These are phyloP conservation scores for Tarenaya hassleriana DNA, from an alignment of 345 rosid genomes.

Conservation along the genomic window DNA sequence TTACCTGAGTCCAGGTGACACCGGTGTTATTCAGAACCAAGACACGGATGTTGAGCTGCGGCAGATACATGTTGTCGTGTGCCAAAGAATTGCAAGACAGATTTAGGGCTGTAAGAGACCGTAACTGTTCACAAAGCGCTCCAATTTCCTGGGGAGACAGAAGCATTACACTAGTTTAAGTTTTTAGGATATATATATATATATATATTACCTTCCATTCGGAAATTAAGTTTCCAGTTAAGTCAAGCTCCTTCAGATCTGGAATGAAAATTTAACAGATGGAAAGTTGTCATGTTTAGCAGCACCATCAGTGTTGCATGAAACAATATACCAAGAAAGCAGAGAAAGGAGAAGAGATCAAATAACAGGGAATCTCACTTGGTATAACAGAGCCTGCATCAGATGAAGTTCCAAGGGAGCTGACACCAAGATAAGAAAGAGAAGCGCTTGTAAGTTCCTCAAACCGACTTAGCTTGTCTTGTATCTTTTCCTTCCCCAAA, in stretches of 20 bases:
- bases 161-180: conserved; percentile 1
- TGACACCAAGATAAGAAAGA: conserved; percentile 66
- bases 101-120: conserved; percentile 56
- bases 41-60: conserved; percentile 48
- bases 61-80: conserved; percentile 36
- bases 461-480: conserved; percentile 67
- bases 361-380: conserved; percentile 36
- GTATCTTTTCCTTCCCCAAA: conserved; percentile 70
- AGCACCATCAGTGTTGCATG: not conserved
- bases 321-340: not conserved
- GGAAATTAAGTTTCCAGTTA: conserved; percentile 84
- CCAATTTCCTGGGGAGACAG: conserved; percentile 53
- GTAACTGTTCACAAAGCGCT: conserved; percentile 62
- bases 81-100: conserved; percentile 61
- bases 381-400: conserved; percentile 42
- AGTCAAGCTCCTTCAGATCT: conserved; percentile 81
- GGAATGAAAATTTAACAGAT: conserved; percentile 23
- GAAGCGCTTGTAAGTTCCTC: conserved; percentile 73
- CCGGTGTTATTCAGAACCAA: conserved; percentile 72
- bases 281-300: not conserved
- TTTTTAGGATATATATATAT: too few species aligned
- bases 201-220: conserved; percentile 67
- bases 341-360: not conserved
- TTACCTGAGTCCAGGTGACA: conserved; percentile 70
- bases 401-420: conserved; percentile 49